Conservation (phyloP, 192 early-diverging fungal species). For the Backusella psychrophila region DNA sequence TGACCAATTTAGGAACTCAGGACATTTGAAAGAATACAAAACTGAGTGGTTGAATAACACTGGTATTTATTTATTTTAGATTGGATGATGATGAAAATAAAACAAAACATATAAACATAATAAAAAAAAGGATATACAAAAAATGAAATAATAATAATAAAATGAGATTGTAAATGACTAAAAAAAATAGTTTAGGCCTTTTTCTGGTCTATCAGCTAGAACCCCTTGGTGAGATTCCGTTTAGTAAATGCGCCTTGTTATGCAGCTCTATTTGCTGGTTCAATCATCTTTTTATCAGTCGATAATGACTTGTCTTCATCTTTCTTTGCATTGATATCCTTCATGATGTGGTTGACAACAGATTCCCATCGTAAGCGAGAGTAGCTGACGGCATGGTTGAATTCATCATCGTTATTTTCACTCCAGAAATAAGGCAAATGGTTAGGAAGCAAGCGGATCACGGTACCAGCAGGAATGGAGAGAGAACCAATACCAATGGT, state of each 20-base stretch:
- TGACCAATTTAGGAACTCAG: too few relatives aligned
- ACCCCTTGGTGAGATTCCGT: neutral
- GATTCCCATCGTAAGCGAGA: conserved; percentile 25
- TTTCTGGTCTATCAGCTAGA: neutral
- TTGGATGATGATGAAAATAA: conserved; percentile 3
- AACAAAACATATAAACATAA: neutral
- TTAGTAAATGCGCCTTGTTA: neutral
- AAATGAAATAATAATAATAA: conserved; percentile 1
- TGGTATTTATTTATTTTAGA: neutral
- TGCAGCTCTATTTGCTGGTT: neutral
- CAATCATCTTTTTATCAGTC: neutral
- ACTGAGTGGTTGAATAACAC: neutral
- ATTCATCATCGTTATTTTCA: conserved; percentile 40
- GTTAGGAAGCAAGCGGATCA: conserved; percentile 74
- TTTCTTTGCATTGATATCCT: conserved; percentile 5
- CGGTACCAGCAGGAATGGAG: conserved; percentile 65
- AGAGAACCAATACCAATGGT: conserved; percentile 77
- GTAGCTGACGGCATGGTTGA: conserved; percentile 23
- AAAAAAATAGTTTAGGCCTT: neutral
- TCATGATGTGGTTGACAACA: conserved; percentile 1
- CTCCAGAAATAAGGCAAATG: conserved; percentile 17
- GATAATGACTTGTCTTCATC: neutral
- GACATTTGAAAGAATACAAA: too few relatives aligned
- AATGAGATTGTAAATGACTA: neutral
- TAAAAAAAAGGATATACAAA: neutral